A percentile compares a stretch with the other conserved stretches of the same genome.
phyloP scores from a whole-genome alignment of 495 filamentous ascomycete genomes.

The Amniculicola lignicola region DNA sequence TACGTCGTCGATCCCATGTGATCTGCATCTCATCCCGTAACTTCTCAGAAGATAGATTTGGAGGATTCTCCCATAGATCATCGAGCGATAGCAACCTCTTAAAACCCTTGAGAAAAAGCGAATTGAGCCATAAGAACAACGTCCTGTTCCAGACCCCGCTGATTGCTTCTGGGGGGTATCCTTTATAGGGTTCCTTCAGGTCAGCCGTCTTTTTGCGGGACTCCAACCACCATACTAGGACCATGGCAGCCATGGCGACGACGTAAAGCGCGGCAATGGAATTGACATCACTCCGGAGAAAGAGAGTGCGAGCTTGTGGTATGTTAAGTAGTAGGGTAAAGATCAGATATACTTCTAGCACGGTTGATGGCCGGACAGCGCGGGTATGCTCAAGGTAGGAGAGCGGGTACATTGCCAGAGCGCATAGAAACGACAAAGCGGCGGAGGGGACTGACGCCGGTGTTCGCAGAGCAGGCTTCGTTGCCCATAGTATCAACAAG shows the following conservation, averaged over 20 bases:
- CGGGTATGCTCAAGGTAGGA: slow-evolving; percentile 58
- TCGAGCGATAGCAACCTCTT: slow-evolving; percentile 21
- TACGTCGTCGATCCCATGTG: slow-evolving; percentile 17
- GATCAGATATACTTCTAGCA: slow-evolving; percentile 60
- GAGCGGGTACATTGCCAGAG: slow-evolving; percentile 46
- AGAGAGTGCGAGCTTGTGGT: slow-evolving; percentile 56
- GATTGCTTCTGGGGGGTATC: slow-evolving; percentile 59
- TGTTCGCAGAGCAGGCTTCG: slow-evolving; percentile 35
- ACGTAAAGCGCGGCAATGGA: slow-evolving; percentile 40
- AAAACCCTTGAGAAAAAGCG: slow-evolving; percentile 44
- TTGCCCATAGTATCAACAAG: slow-evolving; percentile 20
- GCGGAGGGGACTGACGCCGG: slow-evolving; percentile 50
- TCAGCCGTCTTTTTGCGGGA: too few relatives aligned
- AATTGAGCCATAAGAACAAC: slow-evolving; percentile 61
- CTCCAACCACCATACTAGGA: too few relatives aligned
- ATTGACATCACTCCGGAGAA: slow-evolving; percentile 45
- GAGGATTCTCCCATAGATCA: slow-evolving; percentile 27
- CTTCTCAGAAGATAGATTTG: slow-evolving; percentile 26
- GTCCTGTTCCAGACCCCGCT: slow-evolving; percentile 51
- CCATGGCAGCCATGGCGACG: too few relatives aligned
- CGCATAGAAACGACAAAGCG: slow-evolving; percentile 45
- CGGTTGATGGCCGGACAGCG: slow-evolving; percentile 55
- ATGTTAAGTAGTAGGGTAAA: slow-evolving; percentile 59
- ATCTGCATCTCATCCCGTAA: slow-evolving; percentile 13
- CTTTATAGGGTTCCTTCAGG: too few relatives aligned